phyloP scores from a whole-genome alignment of 2,329 filamentous ascomycete genomes.

The Harringtonia aguacate region DNA sequence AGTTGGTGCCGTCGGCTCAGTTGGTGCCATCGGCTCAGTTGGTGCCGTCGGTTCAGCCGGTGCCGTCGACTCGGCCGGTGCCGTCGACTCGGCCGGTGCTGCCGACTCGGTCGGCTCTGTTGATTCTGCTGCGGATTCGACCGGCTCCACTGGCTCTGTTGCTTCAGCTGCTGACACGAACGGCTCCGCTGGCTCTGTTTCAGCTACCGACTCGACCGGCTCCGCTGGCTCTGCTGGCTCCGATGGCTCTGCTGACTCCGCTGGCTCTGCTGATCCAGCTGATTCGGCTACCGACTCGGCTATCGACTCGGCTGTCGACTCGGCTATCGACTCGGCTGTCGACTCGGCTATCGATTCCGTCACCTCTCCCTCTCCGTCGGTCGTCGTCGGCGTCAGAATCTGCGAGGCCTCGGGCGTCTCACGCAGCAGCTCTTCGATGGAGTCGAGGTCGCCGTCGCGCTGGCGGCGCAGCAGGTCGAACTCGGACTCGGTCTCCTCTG shows the following conservation, averaged over 20 bases:
- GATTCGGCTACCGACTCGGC: too few relatives aligned
- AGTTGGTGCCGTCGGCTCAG: too few relatives aligned
- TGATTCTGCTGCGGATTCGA: neutral
- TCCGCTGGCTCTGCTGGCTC: neutral
- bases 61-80: too few relatives aligned
- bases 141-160: neutral
- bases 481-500: too few relatives aligned
- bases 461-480: too few relatives aligned
- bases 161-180: neutral
- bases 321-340: too few relatives aligned
- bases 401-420: slow-evolving; percentile 45
- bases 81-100: slow-evolving; percentile 19
- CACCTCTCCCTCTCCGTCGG: neutral
- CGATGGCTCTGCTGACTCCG: neutral
- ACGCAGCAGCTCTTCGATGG: slow-evolving; percentile 47
- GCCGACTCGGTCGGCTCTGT: slow-evolving; percentile 1
- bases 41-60: too few relatives aligned
- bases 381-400: slow-evolving; percentile 13
- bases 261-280: too few relatives aligned
- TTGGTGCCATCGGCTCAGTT: too few relatives aligned
- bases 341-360: too few relatives aligned
- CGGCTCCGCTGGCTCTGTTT: neutral
- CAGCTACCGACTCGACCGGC: neutral
- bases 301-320: neutral
- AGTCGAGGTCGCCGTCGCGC: slow-evolving; percentile 27